Evolutionary conservation across 2,329 filamentous ascomycete genomes (phyloP).

Genomic region (Fusarium pseudonygamai): DNA sequence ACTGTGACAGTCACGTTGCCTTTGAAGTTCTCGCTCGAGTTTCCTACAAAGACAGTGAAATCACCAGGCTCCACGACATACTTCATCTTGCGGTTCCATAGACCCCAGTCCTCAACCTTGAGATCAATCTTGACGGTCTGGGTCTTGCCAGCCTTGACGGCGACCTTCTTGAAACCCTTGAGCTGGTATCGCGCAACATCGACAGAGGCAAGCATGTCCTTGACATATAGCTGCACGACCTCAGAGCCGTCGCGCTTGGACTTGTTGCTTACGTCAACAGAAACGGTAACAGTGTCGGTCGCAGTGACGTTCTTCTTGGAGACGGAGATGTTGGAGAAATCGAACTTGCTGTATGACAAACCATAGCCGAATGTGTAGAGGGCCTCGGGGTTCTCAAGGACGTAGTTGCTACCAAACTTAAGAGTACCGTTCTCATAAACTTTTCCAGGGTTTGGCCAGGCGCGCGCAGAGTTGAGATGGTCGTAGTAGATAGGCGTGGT

Average conservation of each 20-base stretch:
- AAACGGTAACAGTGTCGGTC: slow-evolving; percentile 65
- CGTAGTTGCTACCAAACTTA: slow-evolving; percentile 72
- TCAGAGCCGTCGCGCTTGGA: slow-evolving; percentile 67
- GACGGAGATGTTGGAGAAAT: slow-evolving; percentile 63
- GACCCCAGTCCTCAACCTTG: slow-evolving; percentile 65
- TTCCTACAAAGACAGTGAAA: slow-evolving; percentile 71
- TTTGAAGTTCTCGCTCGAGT: slow-evolving; percentile 65
- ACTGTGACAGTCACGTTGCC: slow-evolving; percentile 67
- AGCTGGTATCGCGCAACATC: slow-evolving; percentile 72
- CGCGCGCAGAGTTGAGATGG: slow-evolving; percentile 73
- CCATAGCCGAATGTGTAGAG: slow-evolving; percentile 75
- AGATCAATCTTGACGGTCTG: slow-evolving; percentile 60
- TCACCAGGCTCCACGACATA: slow-evolving; percentile 79
- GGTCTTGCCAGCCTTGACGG: slow-evolving; percentile 67
- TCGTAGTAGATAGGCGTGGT: slow-evolving; percentile 77
- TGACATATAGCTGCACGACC: slow-evolving; percentile 74
- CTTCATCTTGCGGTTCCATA: slow-evolving; percentile 70
- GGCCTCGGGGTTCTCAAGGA: slow-evolving; percentile 66
- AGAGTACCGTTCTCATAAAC: slow-evolving; percentile 67
- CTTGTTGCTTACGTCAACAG: slow-evolving; percentile 70
- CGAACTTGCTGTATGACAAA: slow-evolving; percentile 71
- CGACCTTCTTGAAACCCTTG: slow-evolving; percentile 74
- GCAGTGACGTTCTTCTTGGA: slow-evolving; percentile 58
- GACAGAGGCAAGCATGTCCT: slow-evolving; percentile 69
- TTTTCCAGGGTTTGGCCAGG: slow-evolving; percentile 61